Evolutionary conservation across 441 rosid genomes (phyloP), one percentile per base, ranked within the genome.

Genomic region (Populus hybrid): DNA sequence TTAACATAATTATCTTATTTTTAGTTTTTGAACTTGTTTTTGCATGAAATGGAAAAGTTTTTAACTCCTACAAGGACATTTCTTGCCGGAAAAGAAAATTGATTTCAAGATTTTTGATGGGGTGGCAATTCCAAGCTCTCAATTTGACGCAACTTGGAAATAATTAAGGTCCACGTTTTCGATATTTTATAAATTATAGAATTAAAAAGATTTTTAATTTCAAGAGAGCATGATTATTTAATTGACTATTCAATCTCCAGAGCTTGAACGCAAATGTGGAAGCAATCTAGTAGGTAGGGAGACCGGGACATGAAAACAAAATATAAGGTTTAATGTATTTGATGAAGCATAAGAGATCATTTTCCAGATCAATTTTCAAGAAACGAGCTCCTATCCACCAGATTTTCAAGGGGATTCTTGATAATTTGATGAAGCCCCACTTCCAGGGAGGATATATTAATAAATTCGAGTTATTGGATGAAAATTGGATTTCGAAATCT

Each of bases 401-500:
- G 64, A 21, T n/a, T 21, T 61, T 9, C 1, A 3, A 21, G 31
- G 38, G 53, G 21, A 42, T 16, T 53, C 9, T 38, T 59, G 63
- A 73, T 78, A 33, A 71, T 74, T 18, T 33, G 56, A 42, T 16
- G 10, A 45, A 7, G 71, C 42, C 76, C 77, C 65, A 75, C 68
- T 64, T 21, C 24, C 53, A 71, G 28, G 36, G 64, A 59, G 24
- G 64, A 75, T 26, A 73, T 56, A 67, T 12, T 79, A 74, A 63
- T 26, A 74, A 76, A 76, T 36, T 72, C 21, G 12, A 7, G 14
- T 40, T 4, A 66, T 61, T 40, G 66, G 35, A 40, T 69, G 45
- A 73, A 74, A 74, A 53, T 12, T 29, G 36, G 12, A 66, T 69
- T 21, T 36, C 16, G 11, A 33, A 12, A 45, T 64, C 64, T 76